Base-by-base conservation (phyloP, 176 grass and related monocot species). In the Triticum turgidum region DNA sequence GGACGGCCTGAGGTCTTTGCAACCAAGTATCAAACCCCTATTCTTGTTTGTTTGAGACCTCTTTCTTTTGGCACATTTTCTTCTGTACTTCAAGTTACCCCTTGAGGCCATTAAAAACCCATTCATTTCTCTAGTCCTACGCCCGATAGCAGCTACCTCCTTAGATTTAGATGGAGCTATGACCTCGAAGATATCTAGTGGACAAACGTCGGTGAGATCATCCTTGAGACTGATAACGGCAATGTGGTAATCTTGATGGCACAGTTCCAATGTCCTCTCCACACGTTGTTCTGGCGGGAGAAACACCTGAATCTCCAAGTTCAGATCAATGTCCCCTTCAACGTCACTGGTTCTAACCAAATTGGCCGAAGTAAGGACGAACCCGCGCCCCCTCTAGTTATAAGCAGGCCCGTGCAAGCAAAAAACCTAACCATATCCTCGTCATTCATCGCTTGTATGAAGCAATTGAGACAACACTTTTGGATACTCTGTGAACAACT, bases 331-430 rank as follows among this genome's bases (percentile, higher is more conserved):
- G 11, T 7, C 0, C 5, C 65, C 42, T 7, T 66, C 32, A 33
- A 38, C 33, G 20, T 4, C 1, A 56, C 1, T 4, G 21, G 6
- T 33, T 45, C 77, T 82, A 10, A 87, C 45, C 61, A 82, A 82
- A 76, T 61, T 82, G 11, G 70, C 79, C 6, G 79, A 87, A 76
- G 79, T 87, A 72, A 87, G 56, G 1, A 82, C 14, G 0, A 63
- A 7, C 6, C 20, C 5, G 2, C 4, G 21, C 22, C 11, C 39
- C 61, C 66, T 61, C 79, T 71, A 37, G 29, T 76, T 59, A 87
- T 82, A 76, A 87, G 44, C 44, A 82, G 30, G n/a, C 86, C 70
- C 11, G 70, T 87, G 61, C 86, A 87, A 22, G 34, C 70, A 82
- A 87, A 87, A 68, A 3, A 33, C 34, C 79, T 82, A 21, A 21